A percentile compares a stretch with the other conserved stretches of the same genome.
Conservation (phyloP, 352 stramenopile species). For the Pythium plurisporium region DNA sequence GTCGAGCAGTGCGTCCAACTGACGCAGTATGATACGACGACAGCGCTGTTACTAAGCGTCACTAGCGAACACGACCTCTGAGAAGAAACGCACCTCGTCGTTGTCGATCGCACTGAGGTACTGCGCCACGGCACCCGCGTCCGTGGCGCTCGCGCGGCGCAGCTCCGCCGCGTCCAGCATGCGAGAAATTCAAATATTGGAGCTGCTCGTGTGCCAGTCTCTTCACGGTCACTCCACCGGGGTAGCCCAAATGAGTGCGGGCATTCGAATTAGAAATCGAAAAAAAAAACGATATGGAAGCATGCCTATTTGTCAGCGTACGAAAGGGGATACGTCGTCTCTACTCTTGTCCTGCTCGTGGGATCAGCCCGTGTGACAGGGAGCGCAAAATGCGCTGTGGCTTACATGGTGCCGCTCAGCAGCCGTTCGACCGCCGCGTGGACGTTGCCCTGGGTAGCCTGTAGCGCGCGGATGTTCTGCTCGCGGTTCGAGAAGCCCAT, state of each 20-base stretch:
- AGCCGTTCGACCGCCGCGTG: slow-evolving; percentile 87
- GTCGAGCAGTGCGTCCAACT: slow-evolving; percentile 64
- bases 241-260: no score
- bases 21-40: neutral
- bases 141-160: slow-evolving; percentile 53
- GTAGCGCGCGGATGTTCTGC: slow-evolving; percentile 84
- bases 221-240: slow-evolving; percentile 3
- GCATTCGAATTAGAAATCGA: neutral
- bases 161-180: slow-evolving; percentile 45
- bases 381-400: no score
- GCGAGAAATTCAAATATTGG: neutral
- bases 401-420: slow-evolving; percentile 48
- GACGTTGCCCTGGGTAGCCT: slow-evolving; percentile 85
- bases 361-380: no score
- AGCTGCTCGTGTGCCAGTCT: neutral
- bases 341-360: no score
- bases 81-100: slow-evolving; percentile 40
- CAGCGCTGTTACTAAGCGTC: neutral
- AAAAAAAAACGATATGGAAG: neutral
- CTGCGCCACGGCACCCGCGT: slow-evolving; percentile 55
- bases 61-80: neutral
- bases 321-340: neutral
- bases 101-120: slow-evolving; percentile 55
- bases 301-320: neutral
- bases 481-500: slow-evolving; percentile 90